These are phyloP conservation scores for Ogataea siamensis DNA, from an alignment of 805 yeast genomes.

Conservation along the genomic window DNA sequence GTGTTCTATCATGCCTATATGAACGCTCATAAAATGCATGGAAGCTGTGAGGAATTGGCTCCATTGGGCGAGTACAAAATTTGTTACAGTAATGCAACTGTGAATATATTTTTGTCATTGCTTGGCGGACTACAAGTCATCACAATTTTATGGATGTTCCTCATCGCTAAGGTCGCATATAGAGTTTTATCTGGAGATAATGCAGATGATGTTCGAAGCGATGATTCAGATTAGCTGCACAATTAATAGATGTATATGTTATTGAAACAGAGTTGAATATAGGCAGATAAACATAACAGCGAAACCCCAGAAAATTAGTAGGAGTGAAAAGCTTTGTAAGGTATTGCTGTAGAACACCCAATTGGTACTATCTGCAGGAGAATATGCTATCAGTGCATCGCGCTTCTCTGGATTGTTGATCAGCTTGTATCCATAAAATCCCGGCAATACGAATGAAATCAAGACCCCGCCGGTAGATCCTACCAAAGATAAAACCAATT, in stretches of 20 bases:
- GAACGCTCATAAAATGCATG: conserved; percentile 45
- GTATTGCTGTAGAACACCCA: conserved; percentile 23
- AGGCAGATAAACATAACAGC: conserved; percentile 54
- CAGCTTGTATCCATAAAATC: conserved; percentile 66
- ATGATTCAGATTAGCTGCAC: conserved; percentile 37
- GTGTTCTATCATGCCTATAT: conserved; percentile 57
- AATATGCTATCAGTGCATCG: conserved; percentile 17
- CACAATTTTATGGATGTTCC: conserved; percentile 68
- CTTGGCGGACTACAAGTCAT: conserved; percentile 66
- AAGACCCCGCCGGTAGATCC: conserved; percentile 85
- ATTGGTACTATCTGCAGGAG: conserved; percentile 25
- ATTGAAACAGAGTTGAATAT: conserved; percentile 41
- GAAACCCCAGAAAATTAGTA: conserved; percentile 51
- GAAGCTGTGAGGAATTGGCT: conserved; percentile 36
- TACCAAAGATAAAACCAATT: conserved; percentile 65
- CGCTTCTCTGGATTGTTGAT: conserved; percentile 29
- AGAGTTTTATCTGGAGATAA: conserved; percentile 68
- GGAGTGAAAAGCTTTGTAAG: conserved; percentile 32
- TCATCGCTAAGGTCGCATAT: conserved; percentile 67
- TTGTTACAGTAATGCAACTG: conserved; percentile 49
- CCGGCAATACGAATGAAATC: conserved; percentile 76
- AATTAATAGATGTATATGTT: conserved; percentile 28
- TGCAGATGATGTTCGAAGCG: conserved; percentile 88
- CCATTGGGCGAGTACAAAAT: conserved; percentile 27
- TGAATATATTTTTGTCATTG: conserved; percentile 50